Percentiles rank a stretch among this genome's conserved stretches.
Evolutionary conservation across 2,329 filamentous ascomycete genomes (phyloP).

Genomic region (Mariannaea sp.): DNA sequence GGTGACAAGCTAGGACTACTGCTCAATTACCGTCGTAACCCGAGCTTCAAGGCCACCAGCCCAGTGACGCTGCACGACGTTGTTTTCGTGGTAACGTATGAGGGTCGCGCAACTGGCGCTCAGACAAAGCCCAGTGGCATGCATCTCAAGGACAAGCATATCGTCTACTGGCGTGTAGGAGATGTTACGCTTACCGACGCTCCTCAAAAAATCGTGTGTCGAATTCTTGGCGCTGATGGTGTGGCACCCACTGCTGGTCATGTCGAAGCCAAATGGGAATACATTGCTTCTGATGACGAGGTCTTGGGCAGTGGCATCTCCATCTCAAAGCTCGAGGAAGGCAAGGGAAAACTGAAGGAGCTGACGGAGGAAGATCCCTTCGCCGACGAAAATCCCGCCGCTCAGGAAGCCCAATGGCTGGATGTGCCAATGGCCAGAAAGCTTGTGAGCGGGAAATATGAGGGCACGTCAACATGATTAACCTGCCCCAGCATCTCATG

Average conservation of each 20-base stretch:
- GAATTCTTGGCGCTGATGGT: slow-evolving; percentile 74
- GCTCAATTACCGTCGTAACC: slow-evolving; percentile 83
- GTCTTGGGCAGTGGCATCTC: slow-evolving; percentile 65
- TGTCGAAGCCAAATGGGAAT: slow-evolving; percentile 84
- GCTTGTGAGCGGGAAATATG: slow-evolving; percentile 77
- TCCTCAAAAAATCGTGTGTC: slow-evolving; percentile 78
- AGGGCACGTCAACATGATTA: slow-evolving; percentile 51
- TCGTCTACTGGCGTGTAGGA: slow-evolving; percentile 81
- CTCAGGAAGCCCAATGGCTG: slow-evolving; percentile 58
- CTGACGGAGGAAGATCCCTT: slow-evolving; percentile 67
- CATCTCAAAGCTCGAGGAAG: slow-evolving; percentile 59
- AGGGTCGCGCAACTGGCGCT: slow-evolving; percentile 68
- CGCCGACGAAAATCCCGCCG: slow-evolving; percentile 53
- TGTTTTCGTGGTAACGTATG: slow-evolving; percentile 72
- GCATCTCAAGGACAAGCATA: slow-evolving; percentile 74
- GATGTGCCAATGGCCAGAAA: slow-evolving; percentile 69
- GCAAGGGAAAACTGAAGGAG: slow-evolving; percentile 58
- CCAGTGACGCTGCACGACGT: slow-evolving; percentile 69
- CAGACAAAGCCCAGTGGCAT: slow-evolving; percentile 82
- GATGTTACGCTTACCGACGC: slow-evolving; percentile 71
- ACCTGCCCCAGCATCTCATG: not conserved
- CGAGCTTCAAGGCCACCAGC: slow-evolving; percentile 56
- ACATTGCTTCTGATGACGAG: slow-evolving; percentile 48
- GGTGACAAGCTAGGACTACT: slow-evolving; percentile 85
- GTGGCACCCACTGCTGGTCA: slow-evolving; percentile 73